Evolutionary conservation across 2,329 filamentous ascomycete genomes (phyloP), one percentile per base, ranked within the genome.

Genomic region (Fusarium euwallaceae): DNA sequence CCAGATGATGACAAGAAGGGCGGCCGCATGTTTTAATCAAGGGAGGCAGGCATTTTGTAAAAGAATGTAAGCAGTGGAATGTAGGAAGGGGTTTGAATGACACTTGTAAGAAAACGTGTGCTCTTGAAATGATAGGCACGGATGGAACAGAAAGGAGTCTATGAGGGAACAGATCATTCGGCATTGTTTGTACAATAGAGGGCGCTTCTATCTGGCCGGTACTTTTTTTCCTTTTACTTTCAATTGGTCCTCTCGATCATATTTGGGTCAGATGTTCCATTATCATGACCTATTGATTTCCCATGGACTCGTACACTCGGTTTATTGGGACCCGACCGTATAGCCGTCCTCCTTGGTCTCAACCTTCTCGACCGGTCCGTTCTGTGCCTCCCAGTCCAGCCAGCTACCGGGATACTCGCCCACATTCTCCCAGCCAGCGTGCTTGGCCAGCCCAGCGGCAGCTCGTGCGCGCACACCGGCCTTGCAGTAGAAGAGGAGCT

Each of bases 401-500:
- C 92, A 95, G 80, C 92, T 94, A 2, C 93, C 94, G 3, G 88
- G 86, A 80, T 94, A 96, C 84, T 95, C 93, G 22, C 90, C 90
- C 0, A 94, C 90, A 9, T 88, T 89, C 59, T 84, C 83, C 88
- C 94, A 98, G 11, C 96, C 96, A 3, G 92, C 92, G 80, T 93
- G 89, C 77, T 87, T 86, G 34, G 97, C 97, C 82, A 98, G 83
- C 74, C 89, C 88, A 8, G 95, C 95, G 8, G 95, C 95, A 1
- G 93, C 90, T 55, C 88, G 87, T 77, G 94, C 95, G 80, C 97
- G 88, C 73, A 98, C 94, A 3, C 97, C 97, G 0, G 95, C 92
- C 85, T 95, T 97, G 85, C 97, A 99, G 83, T 98, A 98, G 79
- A 98, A 97, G 5, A 98, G 88, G 16, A 98, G 82, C 74, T 90